Conservation (phyloP, 768 basidiomycete species). For the Boletus rufocinnamomeus region DNA sequence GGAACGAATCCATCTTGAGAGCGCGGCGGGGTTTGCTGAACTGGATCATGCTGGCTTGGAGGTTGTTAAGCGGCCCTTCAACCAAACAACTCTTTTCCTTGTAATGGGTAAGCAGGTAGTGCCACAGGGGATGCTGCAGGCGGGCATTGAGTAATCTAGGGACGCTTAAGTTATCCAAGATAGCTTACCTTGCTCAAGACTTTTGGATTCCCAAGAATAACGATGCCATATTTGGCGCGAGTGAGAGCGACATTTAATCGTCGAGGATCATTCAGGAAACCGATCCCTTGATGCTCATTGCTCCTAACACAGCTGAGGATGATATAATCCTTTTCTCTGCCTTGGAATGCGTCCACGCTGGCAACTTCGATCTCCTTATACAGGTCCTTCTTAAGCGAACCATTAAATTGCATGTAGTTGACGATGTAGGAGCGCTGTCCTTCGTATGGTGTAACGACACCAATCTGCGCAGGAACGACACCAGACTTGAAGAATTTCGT, state of each 20-base stretch:
- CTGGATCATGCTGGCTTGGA: constrained; percentile 98
- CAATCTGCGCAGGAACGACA: constrained; percentile 93
- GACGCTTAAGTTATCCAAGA: constrained; percentile 6
- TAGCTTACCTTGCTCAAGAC: constrained; percentile 91
- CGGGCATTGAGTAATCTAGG: constrained; percentile 10
- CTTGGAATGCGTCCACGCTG: constrained; percentile 98
- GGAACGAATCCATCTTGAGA: constrained; percentile 92
- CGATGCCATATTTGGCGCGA: constrained; percentile 96
- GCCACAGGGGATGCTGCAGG: constrained; percentile 93
- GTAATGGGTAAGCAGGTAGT: constrained; percentile 97
- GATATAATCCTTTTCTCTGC: constrained; percentile 99
- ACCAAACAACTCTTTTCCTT: constrained; percentile 94
- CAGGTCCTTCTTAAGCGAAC: constrained; percentile 97
- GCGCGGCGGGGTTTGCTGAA: constrained; percentile 96
- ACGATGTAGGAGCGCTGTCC: constrained; percentile 98
- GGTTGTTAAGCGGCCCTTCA: constrained; percentile 93
- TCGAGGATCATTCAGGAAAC: constrained; percentile 97
- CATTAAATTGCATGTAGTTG: constrained; percentile 99
- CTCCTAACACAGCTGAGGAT: constrained; percentile 96
- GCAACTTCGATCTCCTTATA: constrained; percentile 99
- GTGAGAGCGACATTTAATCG: constrained; percentile 96
- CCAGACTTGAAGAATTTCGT: constrained; percentile 99
- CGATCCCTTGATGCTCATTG: constrained; percentile 99
- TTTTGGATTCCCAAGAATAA: constrained; percentile 99
- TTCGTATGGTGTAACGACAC: constrained; percentile 98